Percentiles rank a stretch among this genome's conserved stretches.
Conservation (phyloP, 768 basidiomycete genomes). For the Amylocystis lapponica region DNA sequence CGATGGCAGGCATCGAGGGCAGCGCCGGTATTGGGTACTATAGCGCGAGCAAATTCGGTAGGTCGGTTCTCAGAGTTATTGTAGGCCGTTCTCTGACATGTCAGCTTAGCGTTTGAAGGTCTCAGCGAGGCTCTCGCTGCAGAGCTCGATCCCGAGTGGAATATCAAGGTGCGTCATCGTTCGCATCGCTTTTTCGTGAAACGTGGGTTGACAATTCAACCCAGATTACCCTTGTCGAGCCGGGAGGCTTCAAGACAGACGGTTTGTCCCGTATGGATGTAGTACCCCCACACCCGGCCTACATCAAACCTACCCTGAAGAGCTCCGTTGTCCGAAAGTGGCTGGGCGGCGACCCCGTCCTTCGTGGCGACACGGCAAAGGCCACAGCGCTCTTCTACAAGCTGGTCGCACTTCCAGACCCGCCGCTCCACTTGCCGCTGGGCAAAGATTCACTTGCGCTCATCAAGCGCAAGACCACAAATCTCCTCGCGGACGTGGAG, state of each 20-base stretch:
- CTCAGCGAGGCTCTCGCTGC: constrained; percentile 20
- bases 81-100: not conserved
- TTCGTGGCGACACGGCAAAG: constrained; percentile 1
- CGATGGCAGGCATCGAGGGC: constrained; percentile 19
- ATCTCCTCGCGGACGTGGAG: not conserved
- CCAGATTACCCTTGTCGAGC: constrained; percentile 16
- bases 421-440: constrained; percentile 4
- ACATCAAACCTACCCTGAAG: not conserved
- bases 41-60: constrained; percentile 18
- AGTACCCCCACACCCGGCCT: not conserved
- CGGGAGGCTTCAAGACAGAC: constrained; percentile 9
- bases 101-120: constrained; percentile 24
- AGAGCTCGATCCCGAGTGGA: constrained; percentile 31
- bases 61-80: not conserved
- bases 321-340: no score
- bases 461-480: not conserved
- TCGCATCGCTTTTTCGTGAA: no score
- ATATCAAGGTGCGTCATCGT: constrained; percentile 22
- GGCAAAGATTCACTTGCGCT: constrained; percentile 8
- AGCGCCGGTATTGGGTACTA: constrained; percentile 14
- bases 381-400: constrained; percentile 4
- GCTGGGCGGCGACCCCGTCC: not conserved
- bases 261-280: not conserved
- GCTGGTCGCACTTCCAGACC: constrained; percentile 1
- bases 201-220: not conserved